Conservation (phyloP, 345 rosid species). For the Syzygium aqueum region DNA sequence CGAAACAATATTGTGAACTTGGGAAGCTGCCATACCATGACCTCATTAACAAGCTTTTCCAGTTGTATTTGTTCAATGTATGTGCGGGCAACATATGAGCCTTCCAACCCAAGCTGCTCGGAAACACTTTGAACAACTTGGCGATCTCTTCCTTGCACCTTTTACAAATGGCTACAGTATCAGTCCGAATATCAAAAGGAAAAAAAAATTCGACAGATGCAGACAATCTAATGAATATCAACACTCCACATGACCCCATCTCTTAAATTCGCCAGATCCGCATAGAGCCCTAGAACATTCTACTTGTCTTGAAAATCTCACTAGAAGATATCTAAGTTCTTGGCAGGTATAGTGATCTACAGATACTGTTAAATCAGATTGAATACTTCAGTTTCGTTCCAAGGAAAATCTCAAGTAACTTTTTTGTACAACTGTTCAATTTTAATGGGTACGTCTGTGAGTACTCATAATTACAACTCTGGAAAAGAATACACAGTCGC, state of each 20-base stretch:
- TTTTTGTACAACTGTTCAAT: background rate
- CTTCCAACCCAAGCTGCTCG: constrained; percentile 72
- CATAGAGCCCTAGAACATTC: background rate
- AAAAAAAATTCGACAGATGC: background rate
- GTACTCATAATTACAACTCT: background rate
- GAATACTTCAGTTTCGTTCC: background rate
- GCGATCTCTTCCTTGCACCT: constrained; percentile 99
- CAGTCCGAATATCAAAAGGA: background rate
- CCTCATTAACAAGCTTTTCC: constrained; percentile 79
- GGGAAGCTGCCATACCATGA: constrained; percentile 50
- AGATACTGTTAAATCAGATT: background rate
- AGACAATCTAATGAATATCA: background rate
- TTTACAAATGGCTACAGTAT: constrained; percentile 8
- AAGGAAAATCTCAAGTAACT: background rate
- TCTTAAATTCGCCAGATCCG: background rate
- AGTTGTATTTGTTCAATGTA: constrained; percentile 88
- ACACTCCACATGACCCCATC: background rate
- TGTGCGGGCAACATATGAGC: constrained; percentile 72
- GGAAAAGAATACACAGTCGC: background rate
- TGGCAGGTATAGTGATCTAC: background rate
- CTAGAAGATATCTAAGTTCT: background rate
- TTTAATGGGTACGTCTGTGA: background rate
- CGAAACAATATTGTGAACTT: background rate
- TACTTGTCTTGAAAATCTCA: background rate
- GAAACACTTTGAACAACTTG: constrained; percentile 48